Conservation (phyloP, 805 yeast species). For the Hanseniaspora valbyensis region DNA sequence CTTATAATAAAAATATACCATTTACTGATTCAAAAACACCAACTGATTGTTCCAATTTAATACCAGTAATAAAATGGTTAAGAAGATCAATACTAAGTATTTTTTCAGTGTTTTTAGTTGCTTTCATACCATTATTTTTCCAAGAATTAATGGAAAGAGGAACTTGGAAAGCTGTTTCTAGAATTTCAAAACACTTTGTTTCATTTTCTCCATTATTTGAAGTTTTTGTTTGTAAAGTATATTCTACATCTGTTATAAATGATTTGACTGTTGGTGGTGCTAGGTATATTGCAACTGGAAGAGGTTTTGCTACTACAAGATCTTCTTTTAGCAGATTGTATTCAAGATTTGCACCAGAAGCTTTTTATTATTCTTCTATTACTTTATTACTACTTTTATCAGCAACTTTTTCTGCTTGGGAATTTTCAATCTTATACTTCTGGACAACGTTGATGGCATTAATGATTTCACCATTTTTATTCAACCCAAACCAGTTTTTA, state of each 20-base stretch:
- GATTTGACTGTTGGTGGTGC: constrained; percentile 74
- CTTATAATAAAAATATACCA: constrained; percentile 46
- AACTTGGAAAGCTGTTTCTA: constrained; percentile 51
- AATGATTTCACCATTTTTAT: constrained; percentile 48
- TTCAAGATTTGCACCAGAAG: constrained; percentile 57
- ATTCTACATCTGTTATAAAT: constrained; percentile 56
- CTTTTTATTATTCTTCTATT: constrained; percentile 52
- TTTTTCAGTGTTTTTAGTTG: constrained; percentile 59
- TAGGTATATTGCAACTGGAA: constrained; percentile 67
- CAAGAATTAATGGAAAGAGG: constrained; percentile 73
- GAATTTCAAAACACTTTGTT: constrained; percentile 54
- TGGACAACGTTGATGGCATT: constrained; percentile 52
- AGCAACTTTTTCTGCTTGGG: constrained; percentile 55
- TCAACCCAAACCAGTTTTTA: constrained; percentile 56
- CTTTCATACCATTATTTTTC: constrained; percentile 63
- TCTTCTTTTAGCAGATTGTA: constrained; percentile 54
- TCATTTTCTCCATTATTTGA: constrained; percentile 72
- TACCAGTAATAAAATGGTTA: constrained; percentile 66
- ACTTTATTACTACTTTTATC: constrained; percentile 44
- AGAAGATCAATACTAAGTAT: constrained; percentile 63
- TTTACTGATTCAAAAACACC: constrained; percentile 54
- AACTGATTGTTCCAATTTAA: constrained; percentile 56
- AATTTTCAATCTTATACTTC: constrained; percentile 42
- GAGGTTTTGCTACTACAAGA: constrained; percentile 71
- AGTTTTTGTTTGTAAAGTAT: constrained; percentile 66